Percentiles rank a stretch among this genome's conserved stretches.
These are phyloP conservation scores for Cyphellophora europaea DNA, from an alignment of 2,329 filamentous ascomycete genomes.

Conservation along the genomic window DNA sequence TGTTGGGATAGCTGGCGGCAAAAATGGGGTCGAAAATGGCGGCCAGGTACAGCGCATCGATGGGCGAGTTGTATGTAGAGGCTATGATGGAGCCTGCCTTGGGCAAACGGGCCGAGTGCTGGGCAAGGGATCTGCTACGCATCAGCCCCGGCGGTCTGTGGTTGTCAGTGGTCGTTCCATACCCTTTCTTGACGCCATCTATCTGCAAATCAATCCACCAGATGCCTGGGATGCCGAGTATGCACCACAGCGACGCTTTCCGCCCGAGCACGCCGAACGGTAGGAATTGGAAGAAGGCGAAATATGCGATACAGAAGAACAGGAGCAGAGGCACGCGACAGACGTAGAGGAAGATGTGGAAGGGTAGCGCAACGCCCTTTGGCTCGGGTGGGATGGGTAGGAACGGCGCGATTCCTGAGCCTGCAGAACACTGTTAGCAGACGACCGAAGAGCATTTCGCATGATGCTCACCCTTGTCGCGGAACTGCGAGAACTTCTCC, in stretches of 20 bases:
- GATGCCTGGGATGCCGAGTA: slow-evolving; percentile 81
- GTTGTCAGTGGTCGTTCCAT: slow-evolving; percentile 18
- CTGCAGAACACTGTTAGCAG: slow-evolving; percentile 37
- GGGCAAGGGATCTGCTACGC: slow-evolving; percentile 54
- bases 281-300: slow-evolving; percentile 72
- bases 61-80: slow-evolving; percentile 80
- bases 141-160: background rate
- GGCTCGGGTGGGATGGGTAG: slow-evolving; percentile 66
- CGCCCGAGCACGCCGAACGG: slow-evolving; percentile 60
- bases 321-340: slow-evolving; percentile 73
- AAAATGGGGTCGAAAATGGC: slow-evolving; percentile 96
- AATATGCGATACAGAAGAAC: slow-evolving; percentile 59
- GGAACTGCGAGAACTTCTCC: slow-evolving; percentile 93
- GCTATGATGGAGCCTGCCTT: slow-evolving; percentile 74
- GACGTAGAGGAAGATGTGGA: slow-evolving; percentile 65
- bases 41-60: slow-evolving; percentile 88
- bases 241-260: slow-evolving; percentile 78
- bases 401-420: slow-evolving; percentile 93
- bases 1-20: slow-evolving; percentile 70
- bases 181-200: slow-evolving; percentile 90
- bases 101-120: slow-evolving; percentile 65
- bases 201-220: slow-evolving; percentile 99
- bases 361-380: slow-evolving; percentile 51
- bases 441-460: background rate
- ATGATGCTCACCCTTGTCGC: slow-evolving; percentile 62